These are phyloP conservation scores for Penstemon newberryi DNA, from an alignment of 257 asterid species.

Conservation along the genomic window DNA sequence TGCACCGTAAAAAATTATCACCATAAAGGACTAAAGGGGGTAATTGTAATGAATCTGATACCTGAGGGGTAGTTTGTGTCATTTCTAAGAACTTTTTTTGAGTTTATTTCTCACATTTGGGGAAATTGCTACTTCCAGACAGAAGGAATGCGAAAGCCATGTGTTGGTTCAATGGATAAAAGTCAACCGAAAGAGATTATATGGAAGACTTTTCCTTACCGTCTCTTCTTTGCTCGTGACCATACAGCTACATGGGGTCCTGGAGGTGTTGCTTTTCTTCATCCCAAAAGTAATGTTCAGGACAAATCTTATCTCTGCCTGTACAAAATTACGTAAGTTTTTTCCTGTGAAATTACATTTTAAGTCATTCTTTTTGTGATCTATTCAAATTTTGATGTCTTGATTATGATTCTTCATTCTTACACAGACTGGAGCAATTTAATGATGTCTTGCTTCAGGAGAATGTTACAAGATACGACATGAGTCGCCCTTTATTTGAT, in stretches of 20 bases:
- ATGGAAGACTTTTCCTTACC: conserved; percentile 81
- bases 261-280: conserved; percentile 95
- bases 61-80: no score
- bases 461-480: conserved; percentile 48
- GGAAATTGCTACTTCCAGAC: conserved; percentile 44
- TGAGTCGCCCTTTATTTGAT: conserved; percentile 64
- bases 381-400: neutral
- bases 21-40: no score
- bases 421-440: conserved; percentile 85
- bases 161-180: conserved; percentile 77
- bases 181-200: conserved; percentile 58
- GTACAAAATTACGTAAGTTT: conserved; percentile 82
- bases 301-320: conserved; percentile 74
- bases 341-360: conserved; percentile 1
- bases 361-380: neutral
- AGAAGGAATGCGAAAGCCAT: conserved; percentile 75
- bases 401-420: neutral
- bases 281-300: conserved; percentile 56
- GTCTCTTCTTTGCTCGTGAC: conserved; percentile 81
- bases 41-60: no score
- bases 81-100: no score
- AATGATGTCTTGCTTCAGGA: conserved; percentile 84
- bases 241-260: conserved; percentile 81
- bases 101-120: neutral
- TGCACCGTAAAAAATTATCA: no score